Evolutionary conservation across 73 alveolate genomes (phyloP), one percentile per base, ranked within the genome.

Genomic region (Stentor coeruleus): DNA sequence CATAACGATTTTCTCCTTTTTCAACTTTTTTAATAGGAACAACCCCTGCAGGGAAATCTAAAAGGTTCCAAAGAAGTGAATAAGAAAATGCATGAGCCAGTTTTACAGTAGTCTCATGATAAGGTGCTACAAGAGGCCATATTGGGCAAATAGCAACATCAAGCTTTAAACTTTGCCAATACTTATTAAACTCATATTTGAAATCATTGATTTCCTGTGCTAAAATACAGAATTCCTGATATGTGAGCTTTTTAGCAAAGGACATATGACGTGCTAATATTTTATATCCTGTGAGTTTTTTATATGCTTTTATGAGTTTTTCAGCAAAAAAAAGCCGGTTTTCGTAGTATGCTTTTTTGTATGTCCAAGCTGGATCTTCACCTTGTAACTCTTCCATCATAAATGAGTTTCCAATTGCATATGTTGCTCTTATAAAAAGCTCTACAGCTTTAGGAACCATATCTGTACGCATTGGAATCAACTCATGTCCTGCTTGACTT

Each of bases 101-200:
- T 30, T 37, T 76, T 55, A 39, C 74, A 14, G 94, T 77, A 30
- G 76, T 73, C n/a, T 82, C 84, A 74, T 90, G 96, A 38, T 86
- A 87, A n/a, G 90, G 86, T 6, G 93, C 96, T 30, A 91, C 93
- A 2, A 90, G 80, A 28, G 91, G 83, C 58, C 83, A 60, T 36
- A 87, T 88, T 14, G 96, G 96, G 59, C 89, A 87, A 3, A 90
- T 72, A 2, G 84, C 75, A 2, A 92, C 96, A 81, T 90, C 96
- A 36, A 90, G 37, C 36, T 74, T 57, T 74, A 88, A 76, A 1
- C 77, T 41, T 26, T 57, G 55, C 93, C 90, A 90, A 38, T 87
- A 84, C 28, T 84, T 84, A 30, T 60, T 41, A 49, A 90, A 83
- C 57, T 82, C 75, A n/a, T 79, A 59, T 84, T 60, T 84, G 37